Conservation (phyloP, 495 filamentous ascomycete species). For the Xylona heveae region DNA sequence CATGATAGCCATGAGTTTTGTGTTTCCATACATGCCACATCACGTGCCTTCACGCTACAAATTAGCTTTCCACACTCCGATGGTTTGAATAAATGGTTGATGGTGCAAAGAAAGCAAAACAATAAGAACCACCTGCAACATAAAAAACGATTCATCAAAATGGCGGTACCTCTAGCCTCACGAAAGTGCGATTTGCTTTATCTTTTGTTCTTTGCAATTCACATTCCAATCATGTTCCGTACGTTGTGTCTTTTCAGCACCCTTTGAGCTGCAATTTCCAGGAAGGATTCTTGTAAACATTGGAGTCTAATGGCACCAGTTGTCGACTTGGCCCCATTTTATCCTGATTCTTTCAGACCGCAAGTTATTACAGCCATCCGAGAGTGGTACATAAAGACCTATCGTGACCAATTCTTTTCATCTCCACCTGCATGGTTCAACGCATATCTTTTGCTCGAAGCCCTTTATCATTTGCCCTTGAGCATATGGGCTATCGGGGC, state of each 20-base stretch:
- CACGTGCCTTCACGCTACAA: no score
- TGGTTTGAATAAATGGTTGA: no score
- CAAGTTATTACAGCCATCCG: constrained; percentile 28
- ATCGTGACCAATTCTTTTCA: constrained; percentile 58
- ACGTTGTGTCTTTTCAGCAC: background rate
- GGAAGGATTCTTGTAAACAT: background rate
- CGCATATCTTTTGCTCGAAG: constrained; percentile 45
- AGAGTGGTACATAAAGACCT: constrained; percentile 40
- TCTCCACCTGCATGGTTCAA: constrained; percentile 48
- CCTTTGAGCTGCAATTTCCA: background rate
- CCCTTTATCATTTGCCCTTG: constrained; percentile 43
- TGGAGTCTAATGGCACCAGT: constrained; percentile 16
- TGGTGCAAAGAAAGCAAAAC: no score
- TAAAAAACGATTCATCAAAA: no score
- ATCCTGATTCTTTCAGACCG: constrained; percentile 31
- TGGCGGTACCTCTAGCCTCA: constrained; percentile 15
- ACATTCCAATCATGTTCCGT: constrained; percentile 34
- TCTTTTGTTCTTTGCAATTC: constrained; percentile 45
- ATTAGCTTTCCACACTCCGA: no score
- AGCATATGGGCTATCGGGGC: constrained; percentile 40
- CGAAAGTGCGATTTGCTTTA: constrained; percentile 38
- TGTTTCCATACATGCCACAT: no score
- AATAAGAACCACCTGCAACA: no score
- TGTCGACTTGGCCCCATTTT: constrained; percentile 43
- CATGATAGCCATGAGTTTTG: no score